Evolutionary conservation across 495 filamentous ascomycete genomes (phyloP), one percentile per base, ranked within the genome.

Genomic region (Lepraria neglecta): DNA sequence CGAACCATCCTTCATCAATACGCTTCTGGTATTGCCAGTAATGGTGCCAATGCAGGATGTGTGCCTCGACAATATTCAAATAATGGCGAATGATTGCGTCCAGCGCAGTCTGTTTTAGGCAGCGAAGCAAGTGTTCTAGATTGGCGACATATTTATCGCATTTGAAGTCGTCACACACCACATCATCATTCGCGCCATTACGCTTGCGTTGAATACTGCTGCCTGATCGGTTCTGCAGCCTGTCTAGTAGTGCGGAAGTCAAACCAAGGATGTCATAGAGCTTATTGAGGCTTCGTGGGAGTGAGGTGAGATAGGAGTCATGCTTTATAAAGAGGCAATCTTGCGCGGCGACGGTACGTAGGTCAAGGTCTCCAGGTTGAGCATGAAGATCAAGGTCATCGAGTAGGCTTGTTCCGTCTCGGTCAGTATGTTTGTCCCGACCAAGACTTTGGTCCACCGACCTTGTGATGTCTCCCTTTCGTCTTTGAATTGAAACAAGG

Each of bases 1-100:
- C 56, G 33, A 71, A 71, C 68, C 69, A 71, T 2, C 51, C 68
- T 47, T 65, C 62, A 38, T 60, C 58, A 15, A 61, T 46, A 46
- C 57, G 61, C 50, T 66, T 60, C 21, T 47, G 28, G n/a, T 58
- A 58, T 19, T 60, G 68, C 69, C 69, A 71, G 50, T 64, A 56
- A 28, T 64, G 50, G 24, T 68, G 50, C 65, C 62, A 66, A 31
- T 64, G 68, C 35, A 58, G n/a, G 30, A 63, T n/a, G 53, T 60
- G 38, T 30, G 47, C 65, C 24, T 66, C 59, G 28, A 66, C 28
- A 10, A 55, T 6, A 17, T 60, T 54, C 19, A 68, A 27, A 33
- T 46, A 53, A 46, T 60, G 50, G 42, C 56, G 58, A 15, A 66
- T 24, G 19, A 69, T 35, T 10, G 63, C 48, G 21, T 69, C 62